Conservation (phyloP, 1,284 basidiomycete species). For the Pascua guehoae region DNA sequence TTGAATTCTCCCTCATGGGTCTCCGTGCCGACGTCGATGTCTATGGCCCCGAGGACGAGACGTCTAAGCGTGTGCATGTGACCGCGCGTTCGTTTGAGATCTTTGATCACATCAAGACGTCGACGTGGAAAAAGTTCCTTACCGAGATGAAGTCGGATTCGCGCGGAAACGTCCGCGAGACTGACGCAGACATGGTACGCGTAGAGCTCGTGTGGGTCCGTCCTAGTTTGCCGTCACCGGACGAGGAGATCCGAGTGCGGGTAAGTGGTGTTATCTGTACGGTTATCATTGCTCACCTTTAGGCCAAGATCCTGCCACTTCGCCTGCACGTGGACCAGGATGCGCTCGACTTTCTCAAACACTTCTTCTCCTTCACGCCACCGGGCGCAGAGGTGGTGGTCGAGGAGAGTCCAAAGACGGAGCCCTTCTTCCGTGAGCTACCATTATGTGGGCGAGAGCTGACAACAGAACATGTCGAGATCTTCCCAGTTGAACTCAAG, state of each 20-base stretch:
- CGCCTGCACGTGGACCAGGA: slow-evolving; percentile 96
- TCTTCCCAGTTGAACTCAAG: slow-evolving; percentile 72
- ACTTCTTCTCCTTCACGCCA: slow-evolving; percentile 86
- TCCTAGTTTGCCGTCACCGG: slow-evolving; percentile 57
- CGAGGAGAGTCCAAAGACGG: slow-evolving; percentile 38
- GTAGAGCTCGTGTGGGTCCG: slow-evolving; percentile 71
- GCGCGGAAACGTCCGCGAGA: slow-evolving; percentile 78
- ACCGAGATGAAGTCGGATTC: slow-evolving; percentile 77
- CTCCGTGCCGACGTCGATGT: slow-evolving; percentile 65
- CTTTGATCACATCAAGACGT: slow-evolving; percentile 94
- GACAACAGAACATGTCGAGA: slow-evolving; percentile 45
- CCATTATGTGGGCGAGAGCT: neutral
- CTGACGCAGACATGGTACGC: slow-evolving; percentile 87
- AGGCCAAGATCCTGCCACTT: slow-evolving; percentile 85
- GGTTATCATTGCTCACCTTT: slow-evolving; percentile 4
- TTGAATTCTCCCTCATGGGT: slow-evolving; percentile 75
- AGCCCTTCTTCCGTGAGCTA: slow-evolving; percentile 49
- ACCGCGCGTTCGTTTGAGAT: slow-evolving; percentile 76
- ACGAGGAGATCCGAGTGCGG: slow-evolving; percentile 75
- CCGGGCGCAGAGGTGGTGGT: slow-evolving; percentile 43
- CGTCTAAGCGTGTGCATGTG: slow-evolving; percentile 64
- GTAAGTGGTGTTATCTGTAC: slow-evolving; percentile 53
- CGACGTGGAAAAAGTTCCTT: slow-evolving; percentile 96
- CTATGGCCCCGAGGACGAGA: slow-evolving; percentile 57
- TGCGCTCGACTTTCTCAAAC: slow-evolving; percentile 94